Percentiles rank a stretch among this genome's conserved stretches.
Conservation (phyloP, 768 basidiomycete genomes). For the Suillus spraguei region DNA sequence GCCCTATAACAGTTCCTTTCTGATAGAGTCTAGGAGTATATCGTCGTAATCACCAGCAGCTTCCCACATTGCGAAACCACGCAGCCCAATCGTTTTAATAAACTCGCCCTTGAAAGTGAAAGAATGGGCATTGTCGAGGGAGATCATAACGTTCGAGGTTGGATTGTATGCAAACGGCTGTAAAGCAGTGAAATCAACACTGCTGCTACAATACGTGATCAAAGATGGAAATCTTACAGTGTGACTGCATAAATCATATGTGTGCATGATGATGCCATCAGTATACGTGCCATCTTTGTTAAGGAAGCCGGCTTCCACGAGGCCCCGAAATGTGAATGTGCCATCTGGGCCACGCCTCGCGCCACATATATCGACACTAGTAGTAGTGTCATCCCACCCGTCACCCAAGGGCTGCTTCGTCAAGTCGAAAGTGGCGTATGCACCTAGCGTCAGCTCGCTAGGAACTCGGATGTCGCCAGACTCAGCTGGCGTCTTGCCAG, state of each 20-base stretch:
- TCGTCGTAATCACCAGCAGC: constrained; percentile 61
- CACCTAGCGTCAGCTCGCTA: constrained; percentile 40
- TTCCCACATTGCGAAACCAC: constrained; percentile 71
- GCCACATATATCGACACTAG: constrained; percentile 59
- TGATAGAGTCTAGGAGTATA: too few relatives aligned
- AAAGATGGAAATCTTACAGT: constrained; percentile 47
- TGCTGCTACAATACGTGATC: constrained; percentile 42
- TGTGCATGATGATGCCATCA: constrained; percentile 48
- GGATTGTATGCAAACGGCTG: constrained; percentile 66
- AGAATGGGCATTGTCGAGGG: constrained; percentile 60
- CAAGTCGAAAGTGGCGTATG: constrained; percentile 54
- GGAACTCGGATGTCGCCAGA: too few relatives aligned
- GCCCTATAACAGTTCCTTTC: too few relatives aligned
- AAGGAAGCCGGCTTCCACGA: constrained; percentile 60
- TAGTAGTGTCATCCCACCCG: constrained; percentile 50
- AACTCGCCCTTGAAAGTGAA: constrained; percentile 52
- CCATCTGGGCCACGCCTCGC: constrained; percentile 48
- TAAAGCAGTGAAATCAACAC: constrained; percentile 37
- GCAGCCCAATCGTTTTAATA: constrained; percentile 50
- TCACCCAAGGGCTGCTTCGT: constrained; percentile 53
- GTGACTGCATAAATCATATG: constrained; percentile 68
- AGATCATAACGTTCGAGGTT: constrained; percentile 52
- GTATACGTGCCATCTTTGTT: constrained; percentile 30
- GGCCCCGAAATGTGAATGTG: constrained; percentile 59
- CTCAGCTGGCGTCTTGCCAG: too few relatives aligned